These are phyloP conservation scores for Singerocomus rubriflavus DNA, from an alignment of 1,284 basidiomycete species.

Conservation along the genomic window DNA sequence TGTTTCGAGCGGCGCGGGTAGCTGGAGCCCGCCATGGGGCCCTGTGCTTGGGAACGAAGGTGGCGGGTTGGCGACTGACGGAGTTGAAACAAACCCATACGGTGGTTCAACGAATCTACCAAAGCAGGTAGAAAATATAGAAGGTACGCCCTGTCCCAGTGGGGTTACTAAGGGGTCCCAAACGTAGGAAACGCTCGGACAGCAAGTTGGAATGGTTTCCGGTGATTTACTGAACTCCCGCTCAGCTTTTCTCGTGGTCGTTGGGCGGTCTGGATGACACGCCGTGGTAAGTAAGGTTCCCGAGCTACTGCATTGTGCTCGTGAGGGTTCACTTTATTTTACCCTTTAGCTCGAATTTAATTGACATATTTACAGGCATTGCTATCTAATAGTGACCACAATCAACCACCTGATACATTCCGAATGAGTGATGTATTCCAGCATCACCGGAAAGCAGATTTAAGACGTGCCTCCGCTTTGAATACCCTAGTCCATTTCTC, in stretches of 20 bases:
- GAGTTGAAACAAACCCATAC: background rate
- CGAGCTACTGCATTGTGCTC: background rate
- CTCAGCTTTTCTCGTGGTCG: too few species aligned
- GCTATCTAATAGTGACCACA: background rate
- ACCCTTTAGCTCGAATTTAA: background rate
- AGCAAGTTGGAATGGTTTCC: background rate
- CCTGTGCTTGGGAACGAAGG: background rate
- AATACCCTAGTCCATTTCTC: background rate
- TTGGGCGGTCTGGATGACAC: background rate
- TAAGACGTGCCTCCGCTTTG: background rate
- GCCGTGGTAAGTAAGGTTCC: background rate
- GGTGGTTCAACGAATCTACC: background rate
- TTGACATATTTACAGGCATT: background rate
- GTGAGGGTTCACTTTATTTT: background rate
- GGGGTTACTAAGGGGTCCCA: constrained; percentile 3
- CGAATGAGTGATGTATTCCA: background rate
- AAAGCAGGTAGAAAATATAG: background rate
- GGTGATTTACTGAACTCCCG: background rate
- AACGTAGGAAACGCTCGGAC: background rate
- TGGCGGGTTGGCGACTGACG: background rate
- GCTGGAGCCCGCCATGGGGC: background rate
- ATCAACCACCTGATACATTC: background rate
- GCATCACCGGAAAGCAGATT: background rate
- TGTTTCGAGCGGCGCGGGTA: background rate
- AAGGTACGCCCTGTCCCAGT: background rate